Base-by-base conservation (phyloP, 345 rosid genomes). In the Brassica nigra region DNA sequence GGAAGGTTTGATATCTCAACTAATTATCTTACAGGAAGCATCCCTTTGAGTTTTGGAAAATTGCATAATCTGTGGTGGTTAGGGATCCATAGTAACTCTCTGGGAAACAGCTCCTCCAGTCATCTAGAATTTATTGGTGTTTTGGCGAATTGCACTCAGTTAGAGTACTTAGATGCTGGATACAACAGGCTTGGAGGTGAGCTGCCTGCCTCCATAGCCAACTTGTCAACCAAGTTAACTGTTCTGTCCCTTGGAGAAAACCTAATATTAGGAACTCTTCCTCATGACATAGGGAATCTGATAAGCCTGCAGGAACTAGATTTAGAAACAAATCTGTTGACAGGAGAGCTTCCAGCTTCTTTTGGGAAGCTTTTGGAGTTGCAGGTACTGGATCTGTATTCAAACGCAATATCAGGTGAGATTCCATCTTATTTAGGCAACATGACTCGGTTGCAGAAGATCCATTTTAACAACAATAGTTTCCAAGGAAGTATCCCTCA, bases 401-500 rank as follows among this genome's bases (percentile, higher is more conserved):
- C 70, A 5, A 79, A 79, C 18, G 44, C 16, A 27, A 1, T 79
- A 68, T 86, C 86, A 0, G 87, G 90, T 37, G 85, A 83, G 42
- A 68, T 87, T 62, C 87, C 85, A 8, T 81, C 80, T 28, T 81
- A 86, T 11, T 70, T 87, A 37, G 87, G 83, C 62, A 87, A 81
- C 70, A 70, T 84, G 54, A 71, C 85, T 71, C 76, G 28, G 76
- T 71, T 86, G 72, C 78, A 78, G 2, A 78, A 68, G 54, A 65
- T 80, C 14, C 66, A 59, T 7, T n/a, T 80, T 68, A 20, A 55
- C 44, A 52, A 29, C 14, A 87, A 87, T 57, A 78, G 58, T 33
- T 47, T 84, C 34, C 18, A 79, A 0, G 90, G 89, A 31, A 81
- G 71, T 18, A 84, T 86, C 42, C 89, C 90, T 44, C 73, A 75